Evolutionary conservation across 306 rosid species (phyloP).

Genomic region (Delonix regia): DNA sequence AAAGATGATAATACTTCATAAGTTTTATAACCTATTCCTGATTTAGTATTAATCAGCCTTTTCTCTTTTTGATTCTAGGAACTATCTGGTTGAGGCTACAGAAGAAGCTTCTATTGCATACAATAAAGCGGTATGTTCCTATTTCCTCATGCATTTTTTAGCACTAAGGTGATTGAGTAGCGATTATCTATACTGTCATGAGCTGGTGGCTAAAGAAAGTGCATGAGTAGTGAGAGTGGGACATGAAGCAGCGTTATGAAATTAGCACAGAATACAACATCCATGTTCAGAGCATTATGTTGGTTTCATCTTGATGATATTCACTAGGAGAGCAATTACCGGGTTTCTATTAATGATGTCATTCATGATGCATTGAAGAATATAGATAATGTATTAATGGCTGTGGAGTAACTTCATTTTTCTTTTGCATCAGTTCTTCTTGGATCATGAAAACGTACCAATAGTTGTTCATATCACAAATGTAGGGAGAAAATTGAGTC

Average conservation of each 20-base stretch:
- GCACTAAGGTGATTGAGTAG: background rate
- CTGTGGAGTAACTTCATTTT: too few relatives aligned
- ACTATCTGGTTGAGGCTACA: slow-evolving; percentile 85
- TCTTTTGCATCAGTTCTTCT: too few relatives aligned
- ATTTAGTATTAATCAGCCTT: slow-evolving; percentile 2
- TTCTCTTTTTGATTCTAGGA: slow-evolving; percentile 51
- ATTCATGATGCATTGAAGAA: too few relatives aligned
- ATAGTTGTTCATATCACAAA: background rate
- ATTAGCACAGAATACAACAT: slow-evolving; percentile 5
- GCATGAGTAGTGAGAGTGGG: background rate
- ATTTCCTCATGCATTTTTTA: background rate
- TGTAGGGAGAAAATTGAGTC: background rate
- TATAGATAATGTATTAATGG: too few relatives aligned
- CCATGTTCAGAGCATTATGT: too few relatives aligned
- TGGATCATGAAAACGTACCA: too few relatives aligned
- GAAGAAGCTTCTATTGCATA: slow-evolving; percentile 88
- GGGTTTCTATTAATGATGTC: too few relatives aligned
- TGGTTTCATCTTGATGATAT: too few relatives aligned
- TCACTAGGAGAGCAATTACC: too few relatives aligned
- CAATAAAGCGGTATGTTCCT: slow-evolving; percentile 79
- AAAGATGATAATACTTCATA: background rate
- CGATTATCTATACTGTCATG: background rate
- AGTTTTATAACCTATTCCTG: slow-evolving; percentile 26
- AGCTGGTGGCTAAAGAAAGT: background rate
- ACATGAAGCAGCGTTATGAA: slow-evolving; percentile 7